Evolutionary conservation across 805 yeast genomes (phyloP).

Genomic region (Sungouiozyma ichnusensis): DNA sequence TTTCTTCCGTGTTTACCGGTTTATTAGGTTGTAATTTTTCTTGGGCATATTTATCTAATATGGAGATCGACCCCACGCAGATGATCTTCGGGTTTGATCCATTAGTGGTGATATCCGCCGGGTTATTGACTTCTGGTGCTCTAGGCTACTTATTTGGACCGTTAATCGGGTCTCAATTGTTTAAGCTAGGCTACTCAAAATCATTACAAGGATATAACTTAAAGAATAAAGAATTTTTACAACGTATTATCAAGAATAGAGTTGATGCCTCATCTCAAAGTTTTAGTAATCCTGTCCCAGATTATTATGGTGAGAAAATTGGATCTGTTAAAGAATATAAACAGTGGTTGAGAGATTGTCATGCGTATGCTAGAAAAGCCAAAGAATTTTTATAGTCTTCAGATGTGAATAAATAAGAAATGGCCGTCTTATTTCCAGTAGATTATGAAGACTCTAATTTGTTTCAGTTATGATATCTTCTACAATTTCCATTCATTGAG

Average conservation of each 20-base stretch:
- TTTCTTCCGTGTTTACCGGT: conserved; percentile 60
- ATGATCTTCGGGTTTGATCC: conserved; percentile 83
- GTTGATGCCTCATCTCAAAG: conserved; percentile 90
- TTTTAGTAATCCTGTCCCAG: conserved; percentile 94
- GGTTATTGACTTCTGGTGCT: conserved; percentile 59
- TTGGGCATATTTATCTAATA: conserved; percentile 65
- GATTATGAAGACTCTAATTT: too few relatives aligned
- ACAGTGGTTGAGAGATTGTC: conserved; percentile 93
- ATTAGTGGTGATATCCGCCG: conserved; percentile 68
- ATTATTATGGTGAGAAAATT: conserved; percentile 93
- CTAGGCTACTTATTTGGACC: conserved; percentile 83
- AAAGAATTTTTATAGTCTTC: conserved; percentile 49
- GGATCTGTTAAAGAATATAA: conserved; percentile 77
- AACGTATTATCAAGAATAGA: conserved; percentile 64
- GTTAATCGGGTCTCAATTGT: conserved; percentile 58
- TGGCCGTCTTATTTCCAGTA: too few relatives aligned
- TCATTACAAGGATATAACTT: conserved; percentile 37
- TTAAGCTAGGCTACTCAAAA: conserved; percentile 43
- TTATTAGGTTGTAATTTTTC: conserved; percentile 55
- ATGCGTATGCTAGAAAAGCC: conserved; percentile 77
- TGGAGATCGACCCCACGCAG: conserved; percentile 82
- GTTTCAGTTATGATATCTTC: too few relatives aligned
- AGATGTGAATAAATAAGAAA: neutral
- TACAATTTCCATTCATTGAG: too few relatives aligned
- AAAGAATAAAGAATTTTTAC: conserved; percentile 67